Conservation (phyloP, 495 filamentous ascomycete genomes). For the Aspergillus leporis region DNA sequence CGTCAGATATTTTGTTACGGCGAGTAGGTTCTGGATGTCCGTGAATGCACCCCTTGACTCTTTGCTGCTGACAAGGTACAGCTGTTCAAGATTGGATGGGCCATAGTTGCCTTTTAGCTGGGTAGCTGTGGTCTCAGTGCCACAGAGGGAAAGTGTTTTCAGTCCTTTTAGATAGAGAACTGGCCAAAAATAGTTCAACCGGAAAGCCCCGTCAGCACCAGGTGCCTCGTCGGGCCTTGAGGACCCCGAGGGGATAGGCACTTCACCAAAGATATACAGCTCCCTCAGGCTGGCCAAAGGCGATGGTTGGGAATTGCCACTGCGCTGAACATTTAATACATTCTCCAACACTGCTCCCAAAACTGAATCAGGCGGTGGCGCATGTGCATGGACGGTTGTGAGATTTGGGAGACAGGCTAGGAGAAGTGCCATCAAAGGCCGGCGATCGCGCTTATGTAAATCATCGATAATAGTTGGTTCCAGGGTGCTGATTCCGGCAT, state of each 20-base stretch:
- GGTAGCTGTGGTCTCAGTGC: background rate
- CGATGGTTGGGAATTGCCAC: background rate
- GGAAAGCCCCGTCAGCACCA: background rate
- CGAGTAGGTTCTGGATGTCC: background rate
- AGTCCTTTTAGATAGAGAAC: background rate
- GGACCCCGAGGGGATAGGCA: background rate
- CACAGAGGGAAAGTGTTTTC: conserved; percentile 3
- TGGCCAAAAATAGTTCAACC: background rate
- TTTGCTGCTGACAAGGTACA: background rate
- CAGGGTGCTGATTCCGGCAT: background rate
- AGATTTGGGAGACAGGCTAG: conserved; percentile 2
- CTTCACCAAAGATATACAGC: background rate
- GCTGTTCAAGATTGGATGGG: background rate
- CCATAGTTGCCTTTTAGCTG: background rate
- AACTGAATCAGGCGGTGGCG: conserved; percentile 1
- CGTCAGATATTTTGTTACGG: background rate
- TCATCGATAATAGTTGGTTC: background rate
- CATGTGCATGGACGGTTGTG: background rate
- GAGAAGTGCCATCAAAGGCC: conserved; percentile 5
- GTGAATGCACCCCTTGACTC: background rate
- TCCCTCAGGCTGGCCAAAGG: background rate
- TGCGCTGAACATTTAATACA: background rate
- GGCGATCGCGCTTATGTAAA: background rate
- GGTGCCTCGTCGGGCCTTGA: too few species aligned
- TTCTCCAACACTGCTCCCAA: background rate